A percentile compares a stretch with the other conserved stretches of the same genome.
Evolutionary conservation across 148 eudicot genomes (phyloP).

Genomic region (Salicornia ramosissima): DNA sequence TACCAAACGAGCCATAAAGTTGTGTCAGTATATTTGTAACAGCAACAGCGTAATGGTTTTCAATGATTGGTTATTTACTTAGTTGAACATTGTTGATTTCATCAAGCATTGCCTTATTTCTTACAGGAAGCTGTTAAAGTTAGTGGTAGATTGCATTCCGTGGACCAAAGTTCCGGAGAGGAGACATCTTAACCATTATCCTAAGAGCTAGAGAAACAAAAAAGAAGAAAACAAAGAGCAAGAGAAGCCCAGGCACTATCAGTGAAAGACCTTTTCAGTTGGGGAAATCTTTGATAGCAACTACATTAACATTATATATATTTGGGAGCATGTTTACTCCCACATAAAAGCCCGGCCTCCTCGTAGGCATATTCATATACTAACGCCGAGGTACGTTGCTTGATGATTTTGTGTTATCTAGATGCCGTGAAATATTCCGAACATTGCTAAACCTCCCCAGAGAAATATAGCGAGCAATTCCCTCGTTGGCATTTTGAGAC

Average conservation of each 20-base stretch:
- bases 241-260: not conserved
- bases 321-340: not conserved
- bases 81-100: too few relatives aligned
- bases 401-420: not conserved
- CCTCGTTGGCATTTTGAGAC: not conserved
- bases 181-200: conserved; percentile 19
- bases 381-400: not conserved
- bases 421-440: not conserved
- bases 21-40: too few relatives aligned
- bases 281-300: conserved; percentile 9
- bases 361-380: not conserved
- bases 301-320: not conserved
- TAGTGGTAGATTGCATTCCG: conserved; percentile 18
- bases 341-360: not conserved
- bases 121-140: conserved; percentile 27
- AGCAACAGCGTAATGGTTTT: too few relatives aligned
- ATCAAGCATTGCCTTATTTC: not conserved
- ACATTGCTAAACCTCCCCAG: not conserved
- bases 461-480: not conserved
- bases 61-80: too few relatives aligned
- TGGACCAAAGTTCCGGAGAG: conserved; percentile 22
- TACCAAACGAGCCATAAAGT: too few relatives aligned
- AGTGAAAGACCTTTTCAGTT: not conserved
- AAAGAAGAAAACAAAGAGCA: not conserved
- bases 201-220: too few relatives aligned